Evolutionary conservation across 106 monocot genomes (phyloP).

Genomic region (Dioscorea alata): DNA sequence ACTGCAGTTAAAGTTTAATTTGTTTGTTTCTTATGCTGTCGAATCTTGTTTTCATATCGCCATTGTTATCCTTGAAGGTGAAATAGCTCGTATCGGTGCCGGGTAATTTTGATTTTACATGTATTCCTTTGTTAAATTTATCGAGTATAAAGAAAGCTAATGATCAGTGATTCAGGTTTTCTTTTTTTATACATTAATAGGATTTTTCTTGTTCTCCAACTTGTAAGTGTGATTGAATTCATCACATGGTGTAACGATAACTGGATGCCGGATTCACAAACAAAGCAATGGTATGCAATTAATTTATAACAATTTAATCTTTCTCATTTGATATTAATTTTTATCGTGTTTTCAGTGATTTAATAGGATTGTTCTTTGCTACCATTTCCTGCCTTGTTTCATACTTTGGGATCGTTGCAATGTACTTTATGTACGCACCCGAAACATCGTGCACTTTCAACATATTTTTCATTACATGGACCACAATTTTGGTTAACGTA

Average conservation of each 20-base stretch:
- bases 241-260: slow-evolving; percentile 41
- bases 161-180: background rate
- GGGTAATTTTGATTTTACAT: slow-evolving; percentile 38
- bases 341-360: slow-evolving; percentile 29
- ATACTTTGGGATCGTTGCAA: slow-evolving; percentile 34
- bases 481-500: slow-evolving; percentile 45
- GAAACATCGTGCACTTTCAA: slow-evolving; percentile 41
- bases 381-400: slow-evolving; percentile 49
- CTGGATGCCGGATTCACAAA: slow-evolving; percentile 42
- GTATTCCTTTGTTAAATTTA: background rate
- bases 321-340: background rate
- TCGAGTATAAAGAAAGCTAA: background rate
- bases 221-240: slow-evolving; percentile 63
- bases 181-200: slow-evolving; percentile 20
- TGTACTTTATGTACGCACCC: slow-evolving; percentile 39
- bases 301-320: background rate
- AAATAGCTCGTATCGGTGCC: slow-evolving; percentile 68
- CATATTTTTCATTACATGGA: slow-evolving; percentile 68
- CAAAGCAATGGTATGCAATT: slow-evolving; percentile 37
- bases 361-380: slow-evolving; percentile 46
- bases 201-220: slow-evolving; percentile 76
- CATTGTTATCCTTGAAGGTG: slow-evolving; percentile 30
- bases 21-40: background rate
- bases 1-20: background rate
- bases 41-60: background rate